Conservation (phyloP, 1,284 basidiomycete species). For the Ceratobasidium sp. region DNA sequence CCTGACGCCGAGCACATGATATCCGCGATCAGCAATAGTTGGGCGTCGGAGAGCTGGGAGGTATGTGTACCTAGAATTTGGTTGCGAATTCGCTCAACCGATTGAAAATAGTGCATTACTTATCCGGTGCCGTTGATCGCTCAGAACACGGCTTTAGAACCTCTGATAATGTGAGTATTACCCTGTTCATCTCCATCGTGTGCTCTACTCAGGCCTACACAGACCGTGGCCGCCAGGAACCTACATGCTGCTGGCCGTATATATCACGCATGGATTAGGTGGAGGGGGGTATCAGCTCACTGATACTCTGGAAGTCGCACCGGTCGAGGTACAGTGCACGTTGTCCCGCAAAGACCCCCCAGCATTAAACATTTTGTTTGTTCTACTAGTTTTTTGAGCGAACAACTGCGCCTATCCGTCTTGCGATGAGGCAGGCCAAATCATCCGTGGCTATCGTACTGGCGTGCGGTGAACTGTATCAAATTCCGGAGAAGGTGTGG, state of each 20-base stretch:
- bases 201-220: background rate
- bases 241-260: background rate
- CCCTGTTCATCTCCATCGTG: no score
- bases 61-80: background rate
- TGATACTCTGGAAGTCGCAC: background rate
- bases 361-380: background rate
- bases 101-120: background rate
- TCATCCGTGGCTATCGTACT: background rate
- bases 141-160: background rate
- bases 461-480: background rate
- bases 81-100: background rate
- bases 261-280: slow-evolving; percentile 25
- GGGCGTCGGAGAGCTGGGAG: background rate
- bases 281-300: background rate
- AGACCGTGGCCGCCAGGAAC: background rate
- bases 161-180: no score
- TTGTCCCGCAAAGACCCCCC: background rate
- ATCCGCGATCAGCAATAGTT: background rate
- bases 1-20: slow-evolving; percentile 7
- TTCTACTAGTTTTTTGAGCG: slow-evolving; percentile 5
- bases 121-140: background rate
- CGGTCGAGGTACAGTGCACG: background rate
- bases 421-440: background rate
- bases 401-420: background rate
- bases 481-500: background rate